These are phyloP conservation scores for Salix arbutifolia DNA, from an alignment of 345 rosid species.

Conservation along the genomic window DNA sequence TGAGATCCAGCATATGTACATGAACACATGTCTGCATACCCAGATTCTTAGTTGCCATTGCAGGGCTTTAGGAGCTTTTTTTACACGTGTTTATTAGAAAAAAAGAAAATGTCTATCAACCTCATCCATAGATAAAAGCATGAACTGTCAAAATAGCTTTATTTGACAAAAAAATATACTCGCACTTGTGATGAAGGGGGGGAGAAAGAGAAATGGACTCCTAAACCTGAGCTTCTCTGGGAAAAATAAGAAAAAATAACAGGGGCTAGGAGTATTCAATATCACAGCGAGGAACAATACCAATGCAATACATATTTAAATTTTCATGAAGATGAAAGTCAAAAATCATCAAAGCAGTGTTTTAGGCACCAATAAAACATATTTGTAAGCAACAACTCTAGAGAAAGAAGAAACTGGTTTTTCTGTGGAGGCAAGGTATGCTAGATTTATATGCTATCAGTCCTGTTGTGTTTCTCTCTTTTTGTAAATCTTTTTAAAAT, in stretches of 20 bases:
- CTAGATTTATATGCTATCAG: background rate
- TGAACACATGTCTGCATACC: background rate
- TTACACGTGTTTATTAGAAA: background rate
- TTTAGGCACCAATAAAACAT: background rate
- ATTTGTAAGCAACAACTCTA: background rate
- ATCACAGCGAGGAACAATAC: background rate
- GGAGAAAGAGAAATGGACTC: background rate
- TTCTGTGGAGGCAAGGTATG: background rate
- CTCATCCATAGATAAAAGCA: background rate
- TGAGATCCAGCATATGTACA: background rate
- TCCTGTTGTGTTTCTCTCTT: background rate
- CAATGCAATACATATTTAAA: background rate
- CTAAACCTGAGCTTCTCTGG: background rate
- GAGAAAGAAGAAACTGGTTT: background rate
- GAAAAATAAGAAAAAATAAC: background rate
- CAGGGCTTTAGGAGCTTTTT: background rate
- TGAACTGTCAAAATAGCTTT: background rate
- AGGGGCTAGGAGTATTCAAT: background rate
- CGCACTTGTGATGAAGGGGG: background rate
- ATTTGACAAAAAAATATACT: background rate
- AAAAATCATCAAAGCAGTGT: background rate
- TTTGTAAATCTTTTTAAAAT: background rate
- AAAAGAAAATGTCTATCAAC: background rate
- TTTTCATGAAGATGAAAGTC: background rate
- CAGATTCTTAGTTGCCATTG: background rate